Conservation (phyloP, 2,329 filamentous ascomycete genomes). For the Penicillium rolfsii region DNA sequence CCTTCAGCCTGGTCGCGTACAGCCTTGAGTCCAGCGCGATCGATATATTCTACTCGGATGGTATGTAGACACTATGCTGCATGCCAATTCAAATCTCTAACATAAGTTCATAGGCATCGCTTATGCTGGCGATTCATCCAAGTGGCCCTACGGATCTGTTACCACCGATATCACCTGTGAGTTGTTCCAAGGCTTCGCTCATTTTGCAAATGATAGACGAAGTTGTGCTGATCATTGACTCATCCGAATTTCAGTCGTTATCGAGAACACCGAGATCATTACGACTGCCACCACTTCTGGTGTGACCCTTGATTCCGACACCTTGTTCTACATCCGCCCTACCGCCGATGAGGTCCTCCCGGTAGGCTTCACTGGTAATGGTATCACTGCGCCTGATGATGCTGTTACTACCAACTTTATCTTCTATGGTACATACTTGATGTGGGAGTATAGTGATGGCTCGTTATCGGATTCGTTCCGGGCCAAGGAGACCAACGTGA, state of each 20-base stretch:
- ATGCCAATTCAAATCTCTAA: neutral
- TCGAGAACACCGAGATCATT: constrained; percentile 14
- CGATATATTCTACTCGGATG: constrained; percentile 25
- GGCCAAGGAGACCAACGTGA: constrained; percentile 21
- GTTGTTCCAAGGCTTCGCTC: neutral
- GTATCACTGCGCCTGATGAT: constrained; percentile 14
- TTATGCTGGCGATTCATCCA: constrained; percentile 23
- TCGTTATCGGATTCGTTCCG: constrained; percentile 23
- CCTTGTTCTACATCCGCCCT: constrained; percentile 24
- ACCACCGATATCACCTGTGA: constrained; percentile 27
- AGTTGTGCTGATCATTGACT: neutral
- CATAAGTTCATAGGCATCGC: constrained; percentile 19
- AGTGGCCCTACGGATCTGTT: constrained; percentile 21
- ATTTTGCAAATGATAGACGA: too few species aligned
- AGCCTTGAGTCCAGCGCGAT: constrained; percentile 9
- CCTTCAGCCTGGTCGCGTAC: constrained; percentile 25
- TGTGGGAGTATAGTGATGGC: constrained; percentile 21
- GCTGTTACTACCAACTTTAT: constrained; percentile 14
- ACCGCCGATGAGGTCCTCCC: constrained; percentile 15
- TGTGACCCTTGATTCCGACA: constrained; percentile 19
- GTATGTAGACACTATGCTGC: neutral
- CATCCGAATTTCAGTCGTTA: constrained; percentile 9
- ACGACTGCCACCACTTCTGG: constrained; percentile 23
- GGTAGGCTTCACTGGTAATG: constrained; percentile 27
- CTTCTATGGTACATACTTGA: constrained; percentile 25